Conservation (phyloP, 2,329 filamentous ascomycete species). For the Colletotrichum paranaense region DNA sequence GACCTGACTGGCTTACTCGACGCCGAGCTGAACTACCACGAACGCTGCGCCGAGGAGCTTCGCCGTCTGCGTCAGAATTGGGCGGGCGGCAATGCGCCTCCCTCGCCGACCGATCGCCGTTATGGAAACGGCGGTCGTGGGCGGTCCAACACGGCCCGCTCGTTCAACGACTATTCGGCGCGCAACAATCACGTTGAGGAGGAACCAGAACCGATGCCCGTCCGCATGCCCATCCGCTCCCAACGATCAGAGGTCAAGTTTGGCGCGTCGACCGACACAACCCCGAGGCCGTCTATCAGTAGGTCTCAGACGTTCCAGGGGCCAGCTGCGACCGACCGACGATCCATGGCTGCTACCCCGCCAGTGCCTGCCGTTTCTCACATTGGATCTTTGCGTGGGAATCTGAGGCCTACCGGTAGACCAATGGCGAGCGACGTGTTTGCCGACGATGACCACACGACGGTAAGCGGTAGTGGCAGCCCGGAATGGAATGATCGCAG, state of each 20-base stretch:
- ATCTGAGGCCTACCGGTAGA: constrained; percentile 58
- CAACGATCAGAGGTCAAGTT: constrained; percentile 42
- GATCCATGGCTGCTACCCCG: constrained; percentile 27
- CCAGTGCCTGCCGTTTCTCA: constrained; percentile 38
- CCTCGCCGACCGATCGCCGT: constrained; percentile 37
- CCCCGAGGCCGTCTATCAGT: constrained; percentile 49
- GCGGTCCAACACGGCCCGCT: constrained; percentile 62
- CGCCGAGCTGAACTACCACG: constrained; percentile 90
- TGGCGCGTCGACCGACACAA: constrained; percentile 47
- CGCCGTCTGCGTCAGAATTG: constrained; percentile 63
- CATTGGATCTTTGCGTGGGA: constrained; percentile 51
- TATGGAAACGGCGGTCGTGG: constrained; percentile 45
- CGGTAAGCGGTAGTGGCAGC: constrained; percentile 61
- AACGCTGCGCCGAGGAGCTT: constrained; percentile 88
- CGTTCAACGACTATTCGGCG: constrained; percentile 46
- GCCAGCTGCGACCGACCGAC: constrained; percentile 32
- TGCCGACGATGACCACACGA: constrained; percentile 61
- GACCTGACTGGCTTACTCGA: constrained; percentile 88
- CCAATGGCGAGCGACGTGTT: constrained; percentile 54
- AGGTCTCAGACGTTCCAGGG: constrained; percentile 54
- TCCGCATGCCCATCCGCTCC: constrained; percentile 58
- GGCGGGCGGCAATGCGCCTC: constrained; percentile 43
- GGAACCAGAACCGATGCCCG: constrained; percentile 44
- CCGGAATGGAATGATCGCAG: constrained; percentile 63
- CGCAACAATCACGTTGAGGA: constrained; percentile 47